Percentiles rank a stretch among this genome's conserved stretches.
Evolutionary conservation across 129 eudicot species (phyloP).

Genomic region (Chrysanthemum lavandulifolium): DNA sequence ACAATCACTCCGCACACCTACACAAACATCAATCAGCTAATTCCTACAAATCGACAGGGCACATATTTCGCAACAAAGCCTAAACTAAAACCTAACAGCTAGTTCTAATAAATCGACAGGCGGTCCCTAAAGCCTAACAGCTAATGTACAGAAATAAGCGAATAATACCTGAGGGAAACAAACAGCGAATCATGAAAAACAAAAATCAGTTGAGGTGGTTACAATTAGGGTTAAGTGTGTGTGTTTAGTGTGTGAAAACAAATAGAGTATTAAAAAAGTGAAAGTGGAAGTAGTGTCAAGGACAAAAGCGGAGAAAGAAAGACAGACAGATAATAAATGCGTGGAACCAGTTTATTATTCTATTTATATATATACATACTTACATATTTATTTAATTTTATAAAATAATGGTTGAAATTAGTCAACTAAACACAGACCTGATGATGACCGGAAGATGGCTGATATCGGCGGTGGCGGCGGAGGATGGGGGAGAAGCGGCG

Average conservation of each 20-base stretch:
- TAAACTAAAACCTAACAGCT: no score
- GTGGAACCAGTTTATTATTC: conserved; percentile 21
- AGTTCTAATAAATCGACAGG: no score
- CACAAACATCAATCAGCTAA: neutral
- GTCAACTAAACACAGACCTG: conserved; percentile 19
- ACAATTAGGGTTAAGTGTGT: conserved; percentile 28
- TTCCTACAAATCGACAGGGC: neutral
- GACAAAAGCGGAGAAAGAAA: conserved; percentile 33
- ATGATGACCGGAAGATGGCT: conserved; percentile 14
- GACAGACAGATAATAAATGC: conserved; percentile 40
- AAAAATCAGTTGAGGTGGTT: conserved; percentile 1
- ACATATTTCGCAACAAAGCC: no score
- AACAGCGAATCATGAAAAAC: neutral
- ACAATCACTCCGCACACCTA: neutral
- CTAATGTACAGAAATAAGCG: neutral
- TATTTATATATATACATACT: neutral
- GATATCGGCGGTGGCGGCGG: conserved; percentile 12
- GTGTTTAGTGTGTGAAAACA: no score
- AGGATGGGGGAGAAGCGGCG: conserved; percentile 21
- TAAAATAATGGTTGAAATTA: neutral
- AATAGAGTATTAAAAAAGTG: neutral
- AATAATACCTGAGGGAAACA: conserved; percentile 29
- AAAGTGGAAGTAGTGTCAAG: conserved; percentile 39
- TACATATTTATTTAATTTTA: neutral
- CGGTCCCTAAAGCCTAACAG: neutral